Evolutionary conservation across 2,329 filamentous ascomycete genomes (phyloP).

Genomic region (Colletotrichum lini): DNA sequence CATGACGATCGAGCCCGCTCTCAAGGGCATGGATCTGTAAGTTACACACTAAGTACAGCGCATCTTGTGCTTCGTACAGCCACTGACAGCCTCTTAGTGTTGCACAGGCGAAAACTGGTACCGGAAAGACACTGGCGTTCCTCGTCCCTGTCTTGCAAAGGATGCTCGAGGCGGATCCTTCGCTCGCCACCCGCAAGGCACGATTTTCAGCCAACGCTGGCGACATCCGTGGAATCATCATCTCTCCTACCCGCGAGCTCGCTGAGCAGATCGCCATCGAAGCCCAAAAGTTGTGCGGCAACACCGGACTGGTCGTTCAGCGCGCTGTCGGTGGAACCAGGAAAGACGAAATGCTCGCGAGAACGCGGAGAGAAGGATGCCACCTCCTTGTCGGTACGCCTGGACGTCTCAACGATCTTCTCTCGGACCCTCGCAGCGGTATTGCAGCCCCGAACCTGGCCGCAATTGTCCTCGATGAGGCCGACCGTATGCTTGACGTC

Average conservation of each 20-base stretch:
- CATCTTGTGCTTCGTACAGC: slow-evolving; percentile 7
- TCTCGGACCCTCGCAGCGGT: slow-evolving; percentile 74
- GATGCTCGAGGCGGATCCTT: slow-evolving; percentile 76
- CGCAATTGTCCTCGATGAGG: slow-evolving; percentile 95
- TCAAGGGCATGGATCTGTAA: slow-evolving; percentile 88
- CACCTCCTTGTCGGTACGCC: slow-evolving; percentile 93
- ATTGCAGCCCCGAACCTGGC: slow-evolving; percentile 85
- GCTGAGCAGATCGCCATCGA: slow-evolving; percentile 87
- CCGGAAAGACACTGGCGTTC: slow-evolving; percentile 96
- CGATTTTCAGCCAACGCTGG: slow-evolving; percentile 57
- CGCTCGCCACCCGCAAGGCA: slow-evolving; percentile 65
- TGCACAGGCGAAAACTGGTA: slow-evolving; percentile 96
- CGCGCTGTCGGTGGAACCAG: slow-evolving; percentile 93
- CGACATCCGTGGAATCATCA: slow-evolving; percentile 78
- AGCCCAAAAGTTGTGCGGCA: slow-evolving; percentile 75
- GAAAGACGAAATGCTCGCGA: slow-evolving; percentile 77
- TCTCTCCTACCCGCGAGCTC: slow-evolving; percentile 86
- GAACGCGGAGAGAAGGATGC: slow-evolving; percentile 82
- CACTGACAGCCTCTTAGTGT: slow-evolving; percentile 66
- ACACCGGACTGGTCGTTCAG: slow-evolving; percentile 77
- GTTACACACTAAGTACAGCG: slow-evolving; percentile 52
- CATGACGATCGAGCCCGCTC: slow-evolving; percentile 83
- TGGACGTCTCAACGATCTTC: slow-evolving; percentile 86
- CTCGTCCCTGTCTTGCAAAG: slow-evolving; percentile 87
- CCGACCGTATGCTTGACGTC: slow-evolving; percentile 98